Conservation (phyloP, 2,329 filamentous ascomycete genomes). For the Penicillium sp. region DNA sequence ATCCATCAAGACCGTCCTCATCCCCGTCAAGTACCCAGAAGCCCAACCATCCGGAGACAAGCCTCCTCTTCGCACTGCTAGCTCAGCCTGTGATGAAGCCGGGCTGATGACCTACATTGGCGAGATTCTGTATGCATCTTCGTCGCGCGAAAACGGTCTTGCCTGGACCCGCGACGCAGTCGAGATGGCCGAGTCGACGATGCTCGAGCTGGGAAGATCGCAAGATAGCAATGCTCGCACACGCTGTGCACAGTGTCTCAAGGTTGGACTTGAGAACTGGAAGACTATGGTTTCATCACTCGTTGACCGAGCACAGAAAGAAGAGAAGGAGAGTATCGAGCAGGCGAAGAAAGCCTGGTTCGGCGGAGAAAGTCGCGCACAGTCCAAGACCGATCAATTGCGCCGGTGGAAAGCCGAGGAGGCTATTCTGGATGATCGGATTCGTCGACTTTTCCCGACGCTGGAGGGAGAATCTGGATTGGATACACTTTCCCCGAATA, state of each 20-base stretch:
- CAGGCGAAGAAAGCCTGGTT: conserved; percentile 34
- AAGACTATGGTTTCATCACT: conserved; percentile 67
- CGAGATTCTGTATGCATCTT: conserved; percentile 76
- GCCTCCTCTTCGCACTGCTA: conserved; percentile 57
- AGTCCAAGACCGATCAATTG: conserved; percentile 28
- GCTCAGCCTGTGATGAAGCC: conserved; percentile 74
- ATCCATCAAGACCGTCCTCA: conserved; percentile 40
- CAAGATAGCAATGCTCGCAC: conserved; percentile 43
- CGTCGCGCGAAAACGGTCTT: conserved; percentile 63
- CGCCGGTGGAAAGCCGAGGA: conserved; percentile 40
- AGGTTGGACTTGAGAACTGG: conserved; percentile 75
- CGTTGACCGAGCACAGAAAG: conserved; percentile 39
- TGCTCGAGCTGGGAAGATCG: conserved; percentile 31
- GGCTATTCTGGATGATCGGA: conserved; percentile 35
- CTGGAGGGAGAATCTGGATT: conserved; percentile 30
- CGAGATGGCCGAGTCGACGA: conserved; percentile 66
- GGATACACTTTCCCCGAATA: conserved; percentile 26
- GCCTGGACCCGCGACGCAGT: conserved; percentile 88
- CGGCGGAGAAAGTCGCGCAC: conserved; percentile 24
- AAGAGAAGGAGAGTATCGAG: conserved; percentile 33
- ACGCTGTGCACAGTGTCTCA: conserved; percentile 70
- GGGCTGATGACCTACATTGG: conserved; percentile 84
- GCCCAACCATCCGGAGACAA: conserved; percentile 64
- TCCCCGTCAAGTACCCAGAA: conserved; percentile 60
- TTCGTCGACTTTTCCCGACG: conserved; percentile 26